These are phyloP conservation scores for Gymnopus androsaceus DNA, from an alignment of 1,284 basidiomycete genomes.

Conservation along the genomic window DNA sequence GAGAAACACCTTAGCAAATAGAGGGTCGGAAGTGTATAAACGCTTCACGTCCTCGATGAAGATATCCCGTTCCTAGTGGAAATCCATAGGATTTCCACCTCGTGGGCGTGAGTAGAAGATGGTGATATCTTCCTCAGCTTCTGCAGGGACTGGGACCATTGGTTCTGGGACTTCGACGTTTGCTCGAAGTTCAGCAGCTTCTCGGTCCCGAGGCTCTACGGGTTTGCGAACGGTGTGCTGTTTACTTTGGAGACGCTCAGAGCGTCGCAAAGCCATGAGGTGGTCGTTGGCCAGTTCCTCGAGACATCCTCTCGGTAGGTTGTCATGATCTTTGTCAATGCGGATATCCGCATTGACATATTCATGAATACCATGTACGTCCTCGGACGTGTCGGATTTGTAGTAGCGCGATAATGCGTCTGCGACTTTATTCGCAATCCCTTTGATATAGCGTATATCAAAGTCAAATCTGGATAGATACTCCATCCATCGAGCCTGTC, in stretches of 20 bases:
- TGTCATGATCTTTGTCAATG: conserved; percentile 27
- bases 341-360: conserved; percentile 22
- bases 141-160: no score
- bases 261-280: neutral
- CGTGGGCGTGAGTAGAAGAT: neutral
- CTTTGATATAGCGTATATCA: conserved; percentile 30
- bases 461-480: conserved; percentile 30
- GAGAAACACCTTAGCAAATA: conserved; percentile 12
- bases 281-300: conserved; percentile 12
- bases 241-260: neutral
- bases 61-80: neutral
- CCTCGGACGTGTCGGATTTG: conserved; percentile 20
- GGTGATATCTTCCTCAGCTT: neutral
- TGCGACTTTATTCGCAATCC: conserved; percentile 29
- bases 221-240: neutral
- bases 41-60: neutral
- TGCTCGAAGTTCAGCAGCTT: conserved; percentile 8
- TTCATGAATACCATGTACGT: conserved; percentile 11
- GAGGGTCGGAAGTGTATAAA: conserved; percentile 7
- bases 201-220: neutral
- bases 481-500: conserved; percentile 29
- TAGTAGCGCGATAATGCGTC: conserved; percentile 34
- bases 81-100: neutral
- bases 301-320: conserved; percentile 17
- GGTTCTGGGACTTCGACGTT: neutral